Evolutionary conservation across 192 early-diverging fungal genomes (phyloP).

Genomic region (Coemansia sp.): DNA sequence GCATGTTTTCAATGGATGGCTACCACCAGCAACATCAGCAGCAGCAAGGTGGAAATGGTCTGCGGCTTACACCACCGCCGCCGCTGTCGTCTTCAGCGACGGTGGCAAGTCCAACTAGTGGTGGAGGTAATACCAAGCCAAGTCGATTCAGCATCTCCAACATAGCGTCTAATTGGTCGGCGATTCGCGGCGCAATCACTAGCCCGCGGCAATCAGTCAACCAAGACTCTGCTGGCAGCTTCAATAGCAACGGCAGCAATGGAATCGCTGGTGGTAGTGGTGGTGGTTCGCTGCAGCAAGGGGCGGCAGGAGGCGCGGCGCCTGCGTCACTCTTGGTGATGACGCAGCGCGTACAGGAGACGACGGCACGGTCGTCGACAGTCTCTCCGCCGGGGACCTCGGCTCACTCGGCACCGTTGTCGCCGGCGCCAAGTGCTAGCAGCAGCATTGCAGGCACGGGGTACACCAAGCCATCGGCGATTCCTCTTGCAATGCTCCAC

Average conservation of each 20-base stretch:
- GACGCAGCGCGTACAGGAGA: background rate
- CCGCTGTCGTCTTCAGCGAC: too few relatives aligned
- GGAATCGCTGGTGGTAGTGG: too few relatives aligned
- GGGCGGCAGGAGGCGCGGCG: too few relatives aligned
- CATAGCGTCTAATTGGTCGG: conserved; percentile 34
- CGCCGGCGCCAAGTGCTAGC: background rate
- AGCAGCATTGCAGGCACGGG: background rate
- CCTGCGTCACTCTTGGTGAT: background rate
- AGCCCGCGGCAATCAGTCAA: conserved; percentile 29
- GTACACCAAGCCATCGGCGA: conserved; percentile 7
- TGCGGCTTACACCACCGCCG: too few relatives aligned
- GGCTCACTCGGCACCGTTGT: background rate
- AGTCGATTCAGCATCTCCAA: conserved; percentile 40
- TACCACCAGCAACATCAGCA: background rate
- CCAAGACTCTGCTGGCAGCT: background rate
- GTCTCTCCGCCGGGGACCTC: too few relatives aligned
- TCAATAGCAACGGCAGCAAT: background rate
- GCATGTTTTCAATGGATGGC: conserved; percentile 16
- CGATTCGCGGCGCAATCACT: conserved; percentile 31
- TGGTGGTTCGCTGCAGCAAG: too few relatives aligned
- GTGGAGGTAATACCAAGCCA: background rate
- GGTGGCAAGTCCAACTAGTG: too few relatives aligned
- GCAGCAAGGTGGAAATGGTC: too few relatives aligned
- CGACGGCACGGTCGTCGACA: conserved; percentile 2
- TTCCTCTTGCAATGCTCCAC: conserved; percentile 39